Base-by-base conservation (phyloP, 805 yeast genomes). In the Sugiyamaella qingdaonensis region DNA sequence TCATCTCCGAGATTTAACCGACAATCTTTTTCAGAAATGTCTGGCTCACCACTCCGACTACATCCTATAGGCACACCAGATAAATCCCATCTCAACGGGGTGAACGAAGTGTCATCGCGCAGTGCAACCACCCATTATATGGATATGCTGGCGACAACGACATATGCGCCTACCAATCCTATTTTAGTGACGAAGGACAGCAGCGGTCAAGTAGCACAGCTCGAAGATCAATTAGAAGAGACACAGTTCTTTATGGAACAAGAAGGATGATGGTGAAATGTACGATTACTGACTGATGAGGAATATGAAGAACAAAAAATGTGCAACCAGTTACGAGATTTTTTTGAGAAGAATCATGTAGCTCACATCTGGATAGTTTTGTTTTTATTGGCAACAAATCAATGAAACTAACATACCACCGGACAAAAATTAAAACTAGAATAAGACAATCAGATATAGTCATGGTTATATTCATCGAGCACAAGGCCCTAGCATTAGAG, bases 401-500 rank as follows among this genome's bases (percentile, higher is more conserved):
- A 19, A n/a, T 14, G 21, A 14, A 11, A 39, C 18, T 39, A 39
- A 39, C 44, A 39, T 39, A 14, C n/a, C 44, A 19, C 19, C 44
- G n/a, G 21, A 14, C 18, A 21, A 43, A 43, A n/a, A 4, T 24
- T 14, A 11, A n/a, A n/a, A 49, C 31, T 31, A 31, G 19, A 33
- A 14, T 10, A 32, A 48, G 48, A 48, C 51, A 42, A 48, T 56
- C 56, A 54, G 56, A 58, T 21, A 51, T 52, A 56, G 61, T 59
- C 62, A 60, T 48, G 47, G 51, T 53, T 61, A 58, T 54, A 61
- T 60, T 61, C 64, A 61, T 61, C 64, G 64, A 58, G 61, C 32
- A 56, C 49, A 43, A 36, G 45, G 51, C 63, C 52, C 64, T 61
- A 61, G 63, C 64, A 61, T 60, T 61, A 61, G 64, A 61, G 64